Conservation (phyloP, 495 filamentous ascomycete species). For the Penicillium canariense region DNA sequence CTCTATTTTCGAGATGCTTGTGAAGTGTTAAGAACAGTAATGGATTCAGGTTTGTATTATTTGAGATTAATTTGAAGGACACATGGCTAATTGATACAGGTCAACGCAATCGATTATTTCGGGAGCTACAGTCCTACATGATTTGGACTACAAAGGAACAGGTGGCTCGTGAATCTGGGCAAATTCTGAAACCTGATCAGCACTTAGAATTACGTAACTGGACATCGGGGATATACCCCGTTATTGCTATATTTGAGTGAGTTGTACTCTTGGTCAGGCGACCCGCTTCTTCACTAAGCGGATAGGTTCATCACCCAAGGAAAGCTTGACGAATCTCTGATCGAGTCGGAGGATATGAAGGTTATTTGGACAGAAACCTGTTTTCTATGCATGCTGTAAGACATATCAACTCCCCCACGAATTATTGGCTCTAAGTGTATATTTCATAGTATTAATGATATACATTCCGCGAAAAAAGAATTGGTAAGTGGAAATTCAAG, state of each 20-base stretch:
- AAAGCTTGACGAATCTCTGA: not conserved
- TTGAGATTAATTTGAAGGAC: not conserved
- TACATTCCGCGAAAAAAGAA: not conserved
- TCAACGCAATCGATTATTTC: not conserved
- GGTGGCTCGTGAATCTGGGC: not conserved
- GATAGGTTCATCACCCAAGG: not conserved
- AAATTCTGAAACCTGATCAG: not conserved
- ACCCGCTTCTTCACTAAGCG: not conserved
- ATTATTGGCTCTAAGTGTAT: not conserved
- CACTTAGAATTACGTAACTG: not conserved
- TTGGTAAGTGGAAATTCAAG: not conserved
- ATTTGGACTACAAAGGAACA: not conserved
- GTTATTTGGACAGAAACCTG: not conserved
- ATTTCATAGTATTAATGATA: not conserved
- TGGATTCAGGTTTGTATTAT: not conserved
- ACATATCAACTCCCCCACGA: not conserved
- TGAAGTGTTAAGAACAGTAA: not conserved
- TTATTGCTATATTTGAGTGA: not conserved
- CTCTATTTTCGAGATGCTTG: not conserved
- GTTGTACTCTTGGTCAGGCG: not conserved
- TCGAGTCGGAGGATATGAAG: not conserved
- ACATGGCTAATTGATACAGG: not conserved
- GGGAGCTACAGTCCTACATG: not conserved
- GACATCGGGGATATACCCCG: constrained; percentile 1
- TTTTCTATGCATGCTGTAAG: not conserved